Conservation (phyloP, 768 basidiomycete species). For the Calocera viscosa region DNA sequence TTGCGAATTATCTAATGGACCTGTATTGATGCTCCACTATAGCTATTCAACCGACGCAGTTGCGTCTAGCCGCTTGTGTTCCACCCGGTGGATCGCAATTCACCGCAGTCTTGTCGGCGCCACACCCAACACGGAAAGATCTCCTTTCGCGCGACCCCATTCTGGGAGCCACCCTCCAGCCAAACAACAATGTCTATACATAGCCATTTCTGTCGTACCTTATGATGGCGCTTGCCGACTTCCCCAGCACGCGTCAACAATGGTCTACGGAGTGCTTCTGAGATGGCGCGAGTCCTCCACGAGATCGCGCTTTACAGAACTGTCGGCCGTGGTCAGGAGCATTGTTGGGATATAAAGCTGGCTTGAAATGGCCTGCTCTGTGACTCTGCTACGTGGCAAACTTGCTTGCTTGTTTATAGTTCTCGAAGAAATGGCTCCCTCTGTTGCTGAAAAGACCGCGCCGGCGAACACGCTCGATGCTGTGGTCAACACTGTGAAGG, state of each 20-base stretch:
- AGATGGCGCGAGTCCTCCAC: neutral
- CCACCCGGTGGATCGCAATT: too few relatives aligned
- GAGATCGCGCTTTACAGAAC: neutral
- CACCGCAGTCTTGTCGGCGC: too few relatives aligned
- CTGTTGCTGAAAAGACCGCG: constrained; percentile 3
- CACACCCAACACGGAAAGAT: too few relatives aligned
- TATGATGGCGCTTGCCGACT: too few relatives aligned
- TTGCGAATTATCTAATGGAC: neutral
- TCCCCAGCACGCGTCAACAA: neutral
- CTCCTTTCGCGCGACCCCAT: too few relatives aligned
- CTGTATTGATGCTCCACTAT: neutral
- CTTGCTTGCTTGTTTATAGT: too few relatives aligned
- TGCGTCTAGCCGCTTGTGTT: too few relatives aligned
- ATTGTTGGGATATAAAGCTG: neutral
- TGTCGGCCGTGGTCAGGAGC: neutral
- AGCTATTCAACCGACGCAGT: neutral
- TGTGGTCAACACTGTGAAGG: neutral
- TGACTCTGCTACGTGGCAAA: too few relatives aligned
- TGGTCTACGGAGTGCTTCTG: neutral
- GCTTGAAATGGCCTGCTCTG: too few relatives aligned
- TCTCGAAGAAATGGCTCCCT: neutral
- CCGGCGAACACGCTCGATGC: neutral
- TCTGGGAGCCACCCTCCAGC: too few relatives aligned
- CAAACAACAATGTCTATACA: too few relatives aligned
- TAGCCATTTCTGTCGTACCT: too few relatives aligned